Evolutionary conservation across 1,139 yeast species (phyloP).

Genomic region (Pichia sp.): DNA sequence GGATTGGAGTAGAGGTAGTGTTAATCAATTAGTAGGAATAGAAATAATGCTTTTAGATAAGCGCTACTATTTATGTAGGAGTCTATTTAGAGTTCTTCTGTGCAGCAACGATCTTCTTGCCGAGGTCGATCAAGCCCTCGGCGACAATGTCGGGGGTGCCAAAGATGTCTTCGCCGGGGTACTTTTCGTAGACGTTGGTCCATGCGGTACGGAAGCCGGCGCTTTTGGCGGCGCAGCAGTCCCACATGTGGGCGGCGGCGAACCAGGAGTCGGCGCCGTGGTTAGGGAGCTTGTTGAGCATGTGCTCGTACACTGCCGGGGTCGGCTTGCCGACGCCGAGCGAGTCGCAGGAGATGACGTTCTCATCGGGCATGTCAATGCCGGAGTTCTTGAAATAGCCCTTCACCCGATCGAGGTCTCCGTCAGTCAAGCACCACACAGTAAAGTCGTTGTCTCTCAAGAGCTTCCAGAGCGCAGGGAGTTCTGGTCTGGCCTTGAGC

Average conservation of each 20-base stretch:
- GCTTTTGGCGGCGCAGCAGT: constrained; percentile 27
- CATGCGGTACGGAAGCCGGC: constrained; percentile 29
- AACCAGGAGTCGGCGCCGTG: constrained; percentile 24
- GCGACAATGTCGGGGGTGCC: constrained; percentile 27
- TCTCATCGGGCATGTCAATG: constrained; percentile 24
- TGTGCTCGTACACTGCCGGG: constrained; percentile 23
- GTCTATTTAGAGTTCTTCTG: constrained; percentile 9
- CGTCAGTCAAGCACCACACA: constrained; percentile 28
- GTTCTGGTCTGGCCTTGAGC: constrained; percentile 25
- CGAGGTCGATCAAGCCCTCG: constrained; percentile 25
- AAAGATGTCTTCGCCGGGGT: constrained; percentile 26
- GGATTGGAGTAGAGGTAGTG: too few species aligned
- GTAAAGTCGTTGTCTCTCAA: constrained; percentile 27
- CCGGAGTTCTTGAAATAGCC: constrained; percentile 24
- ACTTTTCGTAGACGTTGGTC: constrained; percentile 26
- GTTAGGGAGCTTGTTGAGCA: constrained; percentile 29
- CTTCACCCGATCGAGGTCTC: constrained; percentile 24
- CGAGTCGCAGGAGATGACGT: constrained; percentile 27
- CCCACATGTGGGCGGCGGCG: constrained; percentile 31
- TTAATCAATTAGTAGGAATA: too few species aligned
- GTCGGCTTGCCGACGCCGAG: constrained; percentile 29
- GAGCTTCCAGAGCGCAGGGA: constrained; percentile 21
- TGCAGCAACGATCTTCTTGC: constrained; percentile 25
- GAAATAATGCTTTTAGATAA: too few species aligned
- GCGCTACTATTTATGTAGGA: too few species aligned